Percentiles rank a stretch among this genome's conserved stretches.
Evolutionary conservation across 78 protist genomes (phyloP).

Genomic region (Dictyostelium brefeldianum): DNA sequence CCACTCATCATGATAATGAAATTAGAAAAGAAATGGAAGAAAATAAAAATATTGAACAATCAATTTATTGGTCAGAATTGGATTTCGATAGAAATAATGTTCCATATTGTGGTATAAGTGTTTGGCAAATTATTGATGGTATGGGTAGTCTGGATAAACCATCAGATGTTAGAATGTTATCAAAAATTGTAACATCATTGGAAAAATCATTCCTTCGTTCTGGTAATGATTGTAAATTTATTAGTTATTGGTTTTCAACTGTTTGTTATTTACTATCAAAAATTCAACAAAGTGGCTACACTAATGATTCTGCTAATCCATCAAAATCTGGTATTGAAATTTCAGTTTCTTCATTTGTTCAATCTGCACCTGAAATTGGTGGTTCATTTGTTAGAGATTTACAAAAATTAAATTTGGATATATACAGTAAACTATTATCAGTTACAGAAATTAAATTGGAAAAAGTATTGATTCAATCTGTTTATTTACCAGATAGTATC

Average conservation of each 20-base stretch:
- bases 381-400: constrained; percentile 65
- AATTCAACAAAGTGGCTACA: constrained; percentile 48
- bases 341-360: constrained; percentile 9
- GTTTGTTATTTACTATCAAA: constrained; percentile 43
- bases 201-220: constrained; percentile 59
- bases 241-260: constrained; percentile 70
- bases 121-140: constrained; percentile 59
- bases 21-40: constrained; percentile 55
- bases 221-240: constrained; percentile 71
- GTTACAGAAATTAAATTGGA: constrained; percentile 64
- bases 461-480: constrained; percentile 39
- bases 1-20: background rate
- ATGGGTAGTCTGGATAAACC: constrained; percentile 56
- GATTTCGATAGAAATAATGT: constrained; percentile 64
- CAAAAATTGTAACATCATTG: constrained; percentile 10
- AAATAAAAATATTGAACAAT: constrained; percentile 31
- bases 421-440: constrained; percentile 52
- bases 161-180: constrained; percentile 23
- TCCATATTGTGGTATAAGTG: constrained; percentile 45
- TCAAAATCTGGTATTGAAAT: constrained; percentile 57
- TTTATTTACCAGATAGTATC: constrained; percentile 51
- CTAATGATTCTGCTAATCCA: constrained; percentile 48
- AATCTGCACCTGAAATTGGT: constrained; percentile 57
- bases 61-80: constrained; percentile 66
- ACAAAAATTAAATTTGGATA: constrained; percentile 20